Conservation (phyloP, 2,329 filamentous ascomycete genomes). For the Beauveria pseudobassiana region DNA sequence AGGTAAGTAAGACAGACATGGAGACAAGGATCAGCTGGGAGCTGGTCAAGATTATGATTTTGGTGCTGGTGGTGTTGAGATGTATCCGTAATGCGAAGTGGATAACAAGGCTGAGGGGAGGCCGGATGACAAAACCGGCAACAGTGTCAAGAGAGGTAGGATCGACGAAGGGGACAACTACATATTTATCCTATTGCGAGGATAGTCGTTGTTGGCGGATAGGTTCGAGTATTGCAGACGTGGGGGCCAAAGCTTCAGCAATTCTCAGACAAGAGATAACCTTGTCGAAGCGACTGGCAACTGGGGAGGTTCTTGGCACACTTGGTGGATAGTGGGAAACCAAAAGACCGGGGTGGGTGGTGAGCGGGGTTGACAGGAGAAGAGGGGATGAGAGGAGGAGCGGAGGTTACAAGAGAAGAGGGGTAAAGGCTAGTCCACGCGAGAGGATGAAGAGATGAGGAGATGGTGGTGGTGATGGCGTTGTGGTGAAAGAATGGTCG, state of each 20-base stretch:
- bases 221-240: not conserved
- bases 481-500: not conserved
- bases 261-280: not conserved
- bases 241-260: not conserved
- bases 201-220: not conserved
- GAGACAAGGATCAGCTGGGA: not conserved
- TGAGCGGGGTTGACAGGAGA: not conserved
- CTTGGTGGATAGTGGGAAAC: not conserved
- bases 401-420: not conserved
- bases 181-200: no score
- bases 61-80: not conserved
- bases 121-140: no score
- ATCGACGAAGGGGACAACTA: no score
- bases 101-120: not conserved
- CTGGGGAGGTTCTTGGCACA: not conserved
- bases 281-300: not conserved
- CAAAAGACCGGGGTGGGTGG: not conserved
- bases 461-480: not conserved
- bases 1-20: not conserved
- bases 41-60: no score
- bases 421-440: not conserved
- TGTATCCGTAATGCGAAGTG: not conserved
- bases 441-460: not conserved
- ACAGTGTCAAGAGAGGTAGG: no score
- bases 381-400: not conserved